Evolutionary conservation across 768 basidiomycete species (phyloP), one percentile per base, ranked within the genome.

Genomic region (Russula olivacea): DNA sequence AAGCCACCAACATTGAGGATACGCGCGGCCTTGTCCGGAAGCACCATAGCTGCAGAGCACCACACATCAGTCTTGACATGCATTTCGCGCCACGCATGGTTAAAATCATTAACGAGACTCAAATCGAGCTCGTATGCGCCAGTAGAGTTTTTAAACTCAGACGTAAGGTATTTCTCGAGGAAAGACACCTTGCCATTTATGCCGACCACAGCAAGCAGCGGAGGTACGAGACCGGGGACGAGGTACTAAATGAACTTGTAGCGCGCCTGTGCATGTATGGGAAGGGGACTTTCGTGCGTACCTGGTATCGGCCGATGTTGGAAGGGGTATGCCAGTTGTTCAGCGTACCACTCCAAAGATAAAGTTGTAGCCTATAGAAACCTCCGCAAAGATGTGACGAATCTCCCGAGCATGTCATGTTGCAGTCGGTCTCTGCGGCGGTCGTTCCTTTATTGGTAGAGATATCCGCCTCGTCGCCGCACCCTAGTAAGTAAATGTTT

Each of bases 171-270:
- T 71, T 91, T 92, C 73, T 92, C 90, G 8, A 92, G 75, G 75
- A 91, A 88, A 1, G 84, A 81, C 53, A 91, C 85, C 70, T 91
- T 92, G 77, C 87, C 85, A 76, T 91, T 91, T 72, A 88, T 78
- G 2, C 89, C 88, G 32, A 92, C 76, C 0, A 89, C 90, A 3
- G 87, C 83, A 38, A 90, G 81, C 61, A 91, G 76, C 3, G 89
- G 89, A 14, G 89, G 83, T 58, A 89, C 79, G 40, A 90, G 78
- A 2, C 89, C 89, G 0, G 77, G 75, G 23, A 82, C 74, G 43
- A 82, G 70, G 69, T 77, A 78, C 78, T 81, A 32, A 6, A 56
- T 40, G 4, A 6, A 10, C 10, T n/a, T 32, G 55, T 19, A 32
- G 15, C 5, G 12, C n/a, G 52, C 59, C 12, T 1, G 49, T 7